Evolutionary conservation across 2,329 filamentous ascomycete species (phyloP).

Genomic region (Fusarium siculi): DNA sequence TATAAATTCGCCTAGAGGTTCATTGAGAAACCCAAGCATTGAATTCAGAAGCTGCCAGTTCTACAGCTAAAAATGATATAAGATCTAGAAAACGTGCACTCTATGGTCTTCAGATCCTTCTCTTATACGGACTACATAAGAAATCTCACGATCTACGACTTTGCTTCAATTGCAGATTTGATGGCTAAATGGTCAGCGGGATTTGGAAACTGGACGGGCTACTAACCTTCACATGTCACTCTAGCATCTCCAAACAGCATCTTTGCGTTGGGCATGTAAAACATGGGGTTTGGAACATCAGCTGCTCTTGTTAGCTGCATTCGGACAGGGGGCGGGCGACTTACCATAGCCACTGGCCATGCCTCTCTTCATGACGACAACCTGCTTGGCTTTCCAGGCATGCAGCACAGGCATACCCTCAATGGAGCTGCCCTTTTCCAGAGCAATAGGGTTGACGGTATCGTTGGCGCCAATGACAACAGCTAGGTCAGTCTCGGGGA

Average conservation of each 20-base stretch:
- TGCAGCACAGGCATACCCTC: constrained; percentile 94
- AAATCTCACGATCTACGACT: constrained; percentile 36
- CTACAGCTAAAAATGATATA: constrained; percentile 29
- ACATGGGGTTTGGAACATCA: constrained; percentile 93
- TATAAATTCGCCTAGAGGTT: constrained; percentile 45
- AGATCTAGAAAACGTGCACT: constrained; percentile 37
- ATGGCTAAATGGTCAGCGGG: constrained; percentile 50
- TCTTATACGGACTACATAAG: constrained; percentile 21
- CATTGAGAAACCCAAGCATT: constrained; percentile 22
- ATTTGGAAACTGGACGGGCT: background rate
- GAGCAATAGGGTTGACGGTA: constrained; percentile 88
- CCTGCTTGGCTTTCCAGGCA: constrained; percentile 93
- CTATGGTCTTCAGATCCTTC: constrained; percentile 34
- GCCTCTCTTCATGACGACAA: constrained; percentile 92
- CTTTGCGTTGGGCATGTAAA: constrained; percentile 87
- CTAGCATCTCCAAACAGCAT: constrained; percentile 96
- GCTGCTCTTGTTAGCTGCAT: constrained; percentile 58
- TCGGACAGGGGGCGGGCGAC: constrained; percentile 33
- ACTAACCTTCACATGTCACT: constrained; percentile 79
- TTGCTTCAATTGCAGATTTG: constrained; percentile 54
- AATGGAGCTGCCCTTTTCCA: constrained; percentile 85
- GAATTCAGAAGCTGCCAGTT: constrained; percentile 23
- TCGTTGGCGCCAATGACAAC: constrained; percentile 93
- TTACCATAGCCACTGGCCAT: constrained; percentile 88
- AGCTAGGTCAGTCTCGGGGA: constrained; percentile 84